A percentile compares a stretch with the other conserved stretches of the same genome.
These are phyloP conservation scores for Glycine latifolia DNA, from an alignment of 306 rosid species.

Conservation along the genomic window DNA sequence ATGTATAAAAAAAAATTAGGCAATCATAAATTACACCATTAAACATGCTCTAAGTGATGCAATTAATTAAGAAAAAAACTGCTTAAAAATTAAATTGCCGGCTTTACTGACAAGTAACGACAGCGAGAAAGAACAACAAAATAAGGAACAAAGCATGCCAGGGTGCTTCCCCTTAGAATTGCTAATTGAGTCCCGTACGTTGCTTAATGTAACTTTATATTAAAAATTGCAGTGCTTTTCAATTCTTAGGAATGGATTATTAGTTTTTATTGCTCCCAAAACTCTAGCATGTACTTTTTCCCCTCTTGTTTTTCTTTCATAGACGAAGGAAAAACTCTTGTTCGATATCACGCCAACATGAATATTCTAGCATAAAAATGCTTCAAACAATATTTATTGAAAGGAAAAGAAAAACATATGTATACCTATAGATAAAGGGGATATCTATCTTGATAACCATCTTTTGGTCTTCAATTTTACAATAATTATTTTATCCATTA, in stretches of 20 bases:
- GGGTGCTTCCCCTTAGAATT: background rate
- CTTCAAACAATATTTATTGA: background rate
- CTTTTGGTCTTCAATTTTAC: no score
- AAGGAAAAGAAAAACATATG: background rate
- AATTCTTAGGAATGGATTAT: background rate
- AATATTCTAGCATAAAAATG: background rate
- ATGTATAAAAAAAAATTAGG: no score
- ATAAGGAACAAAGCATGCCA: background rate
- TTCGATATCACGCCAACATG: background rate
- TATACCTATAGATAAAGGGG: background rate
- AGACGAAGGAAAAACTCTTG: conserved; percentile 36
- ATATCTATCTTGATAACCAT: no score
- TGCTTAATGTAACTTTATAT: background rate
- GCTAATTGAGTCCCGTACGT: conserved; percentile 32
- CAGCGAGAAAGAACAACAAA: conserved; percentile 28
- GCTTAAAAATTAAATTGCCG: conserved; percentile 41
- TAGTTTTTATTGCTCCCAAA: conserved; percentile 29
- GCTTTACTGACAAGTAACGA: conserved; percentile 25
- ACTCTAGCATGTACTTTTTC: background rate
- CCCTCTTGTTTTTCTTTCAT: conserved; percentile 8
- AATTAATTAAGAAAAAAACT: background rate
- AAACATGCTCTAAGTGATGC: background rate
- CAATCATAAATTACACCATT: background rate
- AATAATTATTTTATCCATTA: no score
- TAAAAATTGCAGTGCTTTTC: background rate